A percentile compares a stretch with the other conserved stretches of the same genome.
These are phyloP conservation scores for Leucocoprinus birnbaumii DNA, from an alignment of 768 basidiomycete genomes.

Conservation along the genomic window DNA sequence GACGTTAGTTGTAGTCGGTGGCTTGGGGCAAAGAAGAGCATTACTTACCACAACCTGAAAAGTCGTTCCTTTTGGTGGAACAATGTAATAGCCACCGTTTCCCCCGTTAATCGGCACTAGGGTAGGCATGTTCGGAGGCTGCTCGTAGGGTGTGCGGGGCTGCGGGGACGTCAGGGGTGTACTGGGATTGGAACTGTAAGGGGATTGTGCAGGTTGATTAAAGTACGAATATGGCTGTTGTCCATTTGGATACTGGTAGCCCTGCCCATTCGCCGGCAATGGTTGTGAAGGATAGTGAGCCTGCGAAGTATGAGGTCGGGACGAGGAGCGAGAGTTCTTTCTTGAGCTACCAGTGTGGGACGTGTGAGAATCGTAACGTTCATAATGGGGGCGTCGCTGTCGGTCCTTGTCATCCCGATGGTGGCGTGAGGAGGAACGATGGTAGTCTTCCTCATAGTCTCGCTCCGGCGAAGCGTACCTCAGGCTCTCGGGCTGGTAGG, in stretches of 20 bases:
- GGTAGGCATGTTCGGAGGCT: background rate
- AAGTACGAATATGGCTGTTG: background rate
- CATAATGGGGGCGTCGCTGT: background rate
- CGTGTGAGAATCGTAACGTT: background rate
- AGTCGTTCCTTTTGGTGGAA: background rate
- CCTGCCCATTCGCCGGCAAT: background rate
- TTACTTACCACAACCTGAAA: slow-evolving; percentile 9
- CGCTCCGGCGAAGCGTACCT: background rate
- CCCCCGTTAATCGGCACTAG: slow-evolving; percentile 2
- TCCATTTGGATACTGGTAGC: background rate
- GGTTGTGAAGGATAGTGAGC: background rate
- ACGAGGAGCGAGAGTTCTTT: background rate
- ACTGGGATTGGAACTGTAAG: background rate
- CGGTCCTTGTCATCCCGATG: background rate
- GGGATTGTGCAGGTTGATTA: background rate
- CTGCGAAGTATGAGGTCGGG: too few species aligned
- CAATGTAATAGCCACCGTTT: background rate
- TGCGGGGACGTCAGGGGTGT: background rate
- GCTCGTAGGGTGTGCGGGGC: background rate
- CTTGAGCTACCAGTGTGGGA: background rate
- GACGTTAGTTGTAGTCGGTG: background rate
- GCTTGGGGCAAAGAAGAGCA: background rate
- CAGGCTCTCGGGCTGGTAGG: background rate
- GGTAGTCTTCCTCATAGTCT: background rate
- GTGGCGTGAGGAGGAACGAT: background rate